Conservation (phyloP, 2,329 filamentous ascomycete species). For the Cladosporium sp. region DNA sequence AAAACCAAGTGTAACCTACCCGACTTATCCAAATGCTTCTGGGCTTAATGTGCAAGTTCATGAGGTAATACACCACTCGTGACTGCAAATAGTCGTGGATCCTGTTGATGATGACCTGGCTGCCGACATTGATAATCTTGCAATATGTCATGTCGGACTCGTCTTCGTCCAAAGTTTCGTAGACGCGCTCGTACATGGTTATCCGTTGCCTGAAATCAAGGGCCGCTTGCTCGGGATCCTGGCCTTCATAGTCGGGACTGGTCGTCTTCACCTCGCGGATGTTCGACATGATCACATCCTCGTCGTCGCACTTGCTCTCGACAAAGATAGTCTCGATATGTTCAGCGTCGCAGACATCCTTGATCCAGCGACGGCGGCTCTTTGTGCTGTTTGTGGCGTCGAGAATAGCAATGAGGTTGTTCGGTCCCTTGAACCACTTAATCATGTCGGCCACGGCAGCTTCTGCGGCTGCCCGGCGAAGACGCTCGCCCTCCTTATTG, state of each 20-base stretch:
- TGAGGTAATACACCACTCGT: slow-evolving; percentile 94
- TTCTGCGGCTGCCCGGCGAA: slow-evolving; percentile 82
- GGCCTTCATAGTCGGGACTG: slow-evolving; percentile 88
- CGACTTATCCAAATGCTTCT: slow-evolving; percentile 94
- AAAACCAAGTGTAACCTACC: slow-evolving; percentile 21
- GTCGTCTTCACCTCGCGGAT: slow-evolving; percentile 90
- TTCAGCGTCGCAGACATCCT: slow-evolving; percentile 69
- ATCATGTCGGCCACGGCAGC: slow-evolving; percentile 92
- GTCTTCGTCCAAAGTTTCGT: slow-evolving; percentile 86
- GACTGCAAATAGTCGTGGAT: slow-evolving; percentile 97
- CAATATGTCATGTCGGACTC: slow-evolving; percentile 89
- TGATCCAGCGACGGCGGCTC: slow-evolving; percentile 82
- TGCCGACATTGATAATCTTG: slow-evolving; percentile 94
- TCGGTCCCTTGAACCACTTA: slow-evolving; percentile 74
- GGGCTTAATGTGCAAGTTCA: slow-evolving; percentile 97
- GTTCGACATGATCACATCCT: slow-evolving; percentile 95
- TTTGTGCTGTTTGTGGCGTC: slow-evolving; percentile 98
- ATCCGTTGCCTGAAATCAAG: slow-evolving; percentile 92
- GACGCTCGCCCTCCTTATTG: slow-evolving; percentile 85
- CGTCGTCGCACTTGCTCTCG: slow-evolving; percentile 94
- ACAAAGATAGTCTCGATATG: slow-evolving; percentile 86
- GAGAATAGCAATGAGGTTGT: slow-evolving; percentile 85
- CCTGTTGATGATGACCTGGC: slow-evolving; percentile 95
- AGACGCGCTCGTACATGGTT: slow-evolving; percentile 94
- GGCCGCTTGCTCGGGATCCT: slow-evolving; percentile 88